Evolutionary conservation across 2,329 filamentous ascomycete species (phyloP), one percentile per base, ranked within the genome.

Genomic region (Fusarium vanettenii): DNA sequence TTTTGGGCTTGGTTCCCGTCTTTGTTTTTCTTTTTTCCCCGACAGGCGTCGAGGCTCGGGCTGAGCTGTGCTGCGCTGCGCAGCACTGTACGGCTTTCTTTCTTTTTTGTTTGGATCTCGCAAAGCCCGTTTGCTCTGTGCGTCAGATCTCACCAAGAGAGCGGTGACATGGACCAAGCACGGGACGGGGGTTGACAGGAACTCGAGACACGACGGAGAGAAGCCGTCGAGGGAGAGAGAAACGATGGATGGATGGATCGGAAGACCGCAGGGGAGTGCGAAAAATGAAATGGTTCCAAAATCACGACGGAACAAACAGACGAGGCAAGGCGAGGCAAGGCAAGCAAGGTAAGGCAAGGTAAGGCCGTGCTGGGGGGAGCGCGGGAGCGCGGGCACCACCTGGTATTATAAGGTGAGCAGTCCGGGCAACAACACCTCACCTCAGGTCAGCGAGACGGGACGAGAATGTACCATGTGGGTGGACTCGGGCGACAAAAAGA

Each of bases 101-200:
- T 52, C 25, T 18, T 52, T 31, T 68, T 70, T 62, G 68, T 72
- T 75, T 67, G 72, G 73, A 77, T 78, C 73, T 76, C 52, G 43
- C 66, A 56, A 56, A 50, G 45, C 41, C 41, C 41, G 41, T 75
- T 74, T 76, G 77, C 75, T 78, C 68, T 71, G 69, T 76, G 76
- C 76, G 67, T 67, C 66, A 79, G 77, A 79, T 79, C 77, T 79
- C 67, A 67, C 66, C 61, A 67, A 74, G 56, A 67, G 64, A 70
- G 67, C 65, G 69, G 63, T 77, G 72, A 69, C 75, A 79, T 75
- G 72, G 77, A 72, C 70, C 70, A 78, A 75, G 73, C 70, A 74
- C 72, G 62, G 73, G 71, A 73, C 73, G 64, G 68, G 64, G 78
- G 69, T 59, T 74, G 69, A 72, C 65, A 74, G 66, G 55, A 72